These are phyloP conservation scores for Arthrobotrys pseudoclavata DNA, from an alignment of 2,329 filamentous ascomycete species.

Conservation along the genomic window DNA sequence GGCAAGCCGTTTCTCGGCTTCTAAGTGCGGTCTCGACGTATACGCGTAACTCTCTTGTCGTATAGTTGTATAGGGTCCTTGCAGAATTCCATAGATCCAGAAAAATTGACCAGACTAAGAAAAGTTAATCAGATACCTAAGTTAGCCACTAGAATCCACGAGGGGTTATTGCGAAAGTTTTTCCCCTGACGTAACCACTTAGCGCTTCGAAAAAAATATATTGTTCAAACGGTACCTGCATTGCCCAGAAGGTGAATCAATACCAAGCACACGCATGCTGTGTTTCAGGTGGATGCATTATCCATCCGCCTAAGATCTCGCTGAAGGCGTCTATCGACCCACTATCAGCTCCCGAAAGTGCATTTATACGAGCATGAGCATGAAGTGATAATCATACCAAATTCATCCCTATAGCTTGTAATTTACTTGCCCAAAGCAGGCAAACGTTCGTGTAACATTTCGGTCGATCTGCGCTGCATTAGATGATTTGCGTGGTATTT, in stretches of 20 bases:
- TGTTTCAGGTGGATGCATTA: neutral
- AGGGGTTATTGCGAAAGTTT: neutral
- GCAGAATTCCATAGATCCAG: too few species aligned
- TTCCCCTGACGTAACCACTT: neutral
- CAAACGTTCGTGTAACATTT: conserved; percentile 1
- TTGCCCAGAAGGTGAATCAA: neutral
- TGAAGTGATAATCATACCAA: conserved; percentile 13
- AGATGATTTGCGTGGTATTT: conserved; percentile 1
- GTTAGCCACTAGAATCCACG: neutral
- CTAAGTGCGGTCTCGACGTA: neutral
- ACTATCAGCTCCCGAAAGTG: conserved; percentile 2
- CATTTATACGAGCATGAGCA: neutral
- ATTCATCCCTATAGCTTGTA: too few species aligned
- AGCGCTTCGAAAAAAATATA: neutral
- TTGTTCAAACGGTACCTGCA: neutral
- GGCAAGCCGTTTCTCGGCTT: neutral
- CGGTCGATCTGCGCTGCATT: neutral
- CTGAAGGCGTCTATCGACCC: neutral
- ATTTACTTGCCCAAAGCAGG: neutral
- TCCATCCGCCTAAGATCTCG: neutral
- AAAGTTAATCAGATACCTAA: neutral
- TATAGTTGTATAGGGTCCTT: too few species aligned
- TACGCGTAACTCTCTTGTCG: neutral
- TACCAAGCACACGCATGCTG: neutral
- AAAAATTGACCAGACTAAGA: neutral